phyloP scores from a whole-genome alignment of 2,329 filamentous ascomycete species.

The Sporothrix variecibatus region DNA sequence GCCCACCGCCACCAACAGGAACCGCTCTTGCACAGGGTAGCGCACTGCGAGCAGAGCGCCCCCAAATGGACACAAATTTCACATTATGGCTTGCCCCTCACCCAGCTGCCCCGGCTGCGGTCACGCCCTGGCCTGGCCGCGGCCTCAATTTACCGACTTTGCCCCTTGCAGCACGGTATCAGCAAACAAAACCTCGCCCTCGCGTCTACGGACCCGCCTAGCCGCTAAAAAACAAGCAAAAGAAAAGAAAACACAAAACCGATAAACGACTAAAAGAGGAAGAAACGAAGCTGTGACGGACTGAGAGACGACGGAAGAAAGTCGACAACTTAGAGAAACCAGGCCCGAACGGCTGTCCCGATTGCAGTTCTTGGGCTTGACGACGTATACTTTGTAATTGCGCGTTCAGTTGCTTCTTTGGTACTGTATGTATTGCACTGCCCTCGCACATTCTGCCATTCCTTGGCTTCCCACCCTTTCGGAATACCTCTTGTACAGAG shows the following conservation, averaged over 20 bases:
- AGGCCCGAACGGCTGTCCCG: neutral
- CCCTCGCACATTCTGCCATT: neutral
- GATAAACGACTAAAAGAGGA: neutral
- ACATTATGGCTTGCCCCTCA: neutral
- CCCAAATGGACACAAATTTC: constrained; percentile 1
- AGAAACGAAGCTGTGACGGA: neutral
- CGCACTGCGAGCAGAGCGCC: neutral
- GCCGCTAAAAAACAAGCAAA: neutral
- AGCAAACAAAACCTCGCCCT: constrained; percentile 7
- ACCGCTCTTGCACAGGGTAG: neutral
- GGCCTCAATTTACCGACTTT: constrained; percentile 14
- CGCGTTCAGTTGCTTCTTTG: neutral
- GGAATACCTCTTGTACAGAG: neutral
- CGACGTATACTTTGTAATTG: neutral
- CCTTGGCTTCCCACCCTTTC: neutral
- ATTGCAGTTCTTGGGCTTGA: neutral
- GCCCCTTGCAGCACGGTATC: constrained; percentile 24
- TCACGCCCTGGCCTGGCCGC: neutral
- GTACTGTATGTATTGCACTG: neutral
- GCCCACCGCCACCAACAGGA: neutral
- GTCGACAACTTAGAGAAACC: neutral
- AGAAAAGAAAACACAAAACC: neutral
- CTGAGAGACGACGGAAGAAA: neutral
- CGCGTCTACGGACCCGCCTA: constrained; percentile 16
- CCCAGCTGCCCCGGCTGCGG: neutral